Evolutionary conservation across 2,329 filamentous ascomycete species (phyloP).

Genomic region (Trichoderma harzianum): DNA sequence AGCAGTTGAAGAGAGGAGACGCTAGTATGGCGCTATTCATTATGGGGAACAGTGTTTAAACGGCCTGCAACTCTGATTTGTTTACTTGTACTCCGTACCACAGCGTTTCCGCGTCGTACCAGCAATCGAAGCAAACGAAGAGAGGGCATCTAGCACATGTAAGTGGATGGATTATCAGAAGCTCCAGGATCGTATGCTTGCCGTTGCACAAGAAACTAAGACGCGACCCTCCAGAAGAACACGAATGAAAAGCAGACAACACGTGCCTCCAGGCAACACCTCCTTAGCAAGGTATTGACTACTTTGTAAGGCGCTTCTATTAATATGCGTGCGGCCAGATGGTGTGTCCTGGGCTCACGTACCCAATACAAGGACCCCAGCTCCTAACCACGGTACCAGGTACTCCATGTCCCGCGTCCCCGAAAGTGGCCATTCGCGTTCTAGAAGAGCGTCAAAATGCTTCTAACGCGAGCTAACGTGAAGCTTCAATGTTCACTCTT

Average conservation of each 20-base stretch:
- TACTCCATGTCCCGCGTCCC: not conserved
- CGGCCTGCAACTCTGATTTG: not conserved
- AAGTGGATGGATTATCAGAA: not conserved
- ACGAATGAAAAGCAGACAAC: not conserved
- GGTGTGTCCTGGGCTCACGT: not conserved
- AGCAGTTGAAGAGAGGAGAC: not conserved
- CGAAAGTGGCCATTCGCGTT: not conserved
- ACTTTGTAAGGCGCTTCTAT: not conserved
- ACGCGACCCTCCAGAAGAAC: not conserved
- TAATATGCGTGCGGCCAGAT: not conserved
- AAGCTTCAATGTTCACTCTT: not conserved
- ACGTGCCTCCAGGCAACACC: not conserved
- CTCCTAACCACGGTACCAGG: not conserved
- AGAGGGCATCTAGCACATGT: not conserved
- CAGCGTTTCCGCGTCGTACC: not conserved
- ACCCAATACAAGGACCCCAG: not conserved
- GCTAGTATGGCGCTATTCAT: constrained; percentile 2
- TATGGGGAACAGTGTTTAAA: constrained; percentile 2
- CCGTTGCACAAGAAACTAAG: not conserved
- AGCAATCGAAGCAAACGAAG: not conserved
- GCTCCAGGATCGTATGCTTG: not conserved
- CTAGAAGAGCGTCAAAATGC: constrained; percentile 11
- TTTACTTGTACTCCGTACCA: not conserved
- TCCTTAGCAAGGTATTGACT: not conserved
- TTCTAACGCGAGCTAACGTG: not conserved